Conservation (phyloP, 2,329 filamentous ascomycete species). For the Trichoderma cornu-damae region DNA sequence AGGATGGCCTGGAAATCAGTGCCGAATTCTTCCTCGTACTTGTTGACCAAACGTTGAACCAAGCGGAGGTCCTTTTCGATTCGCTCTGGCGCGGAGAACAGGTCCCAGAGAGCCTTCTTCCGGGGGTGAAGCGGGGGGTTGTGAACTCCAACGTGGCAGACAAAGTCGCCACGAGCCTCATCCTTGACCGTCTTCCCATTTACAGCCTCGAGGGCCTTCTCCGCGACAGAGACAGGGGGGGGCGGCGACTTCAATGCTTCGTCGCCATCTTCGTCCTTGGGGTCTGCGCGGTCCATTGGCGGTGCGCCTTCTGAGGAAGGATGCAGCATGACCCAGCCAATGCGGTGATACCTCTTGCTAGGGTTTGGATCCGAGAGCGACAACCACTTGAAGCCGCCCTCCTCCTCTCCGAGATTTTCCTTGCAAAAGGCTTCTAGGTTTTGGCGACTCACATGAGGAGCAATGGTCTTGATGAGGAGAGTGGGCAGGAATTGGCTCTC, state of each 20-base stretch:
- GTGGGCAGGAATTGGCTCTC: conserved; percentile 86
- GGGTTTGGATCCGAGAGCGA: conserved; percentile 96
- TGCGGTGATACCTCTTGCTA: conserved; percentile 92
- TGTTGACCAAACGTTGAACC: conserved; percentile 74
- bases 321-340: conserved; percentile 97
- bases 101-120: conserved; percentile 94
- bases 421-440: conserved; percentile 94
- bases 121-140: conserved; percentile 78
- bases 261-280: conserved; percentile 62
- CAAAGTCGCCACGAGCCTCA: conserved; percentile 88
- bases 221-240: conserved; percentile 57
- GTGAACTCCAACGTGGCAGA: conserved; percentile 94
- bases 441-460: conserved; percentile 86
- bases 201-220: conserved; percentile 86
- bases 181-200: conserved; percentile 98
- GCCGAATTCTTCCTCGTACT: conserved; percentile 79
- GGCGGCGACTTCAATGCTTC: conserved; percentile 50
- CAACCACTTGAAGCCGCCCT: conserved; percentile 91
- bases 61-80: conserved; percentile 85
- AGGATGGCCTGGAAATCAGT: conserved; percentile 69
- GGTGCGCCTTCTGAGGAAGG: conserved; percentile 63
- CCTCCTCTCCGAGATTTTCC: conserved; percentile 83
- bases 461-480: conserved; percentile 94
- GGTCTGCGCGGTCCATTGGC: conserved; percentile 66
- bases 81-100: conserved; percentile 90